Percentiles rank a stretch among this genome's conserved stretches.
phyloP scores from a whole-genome alignment of 2,329 filamentous ascomycete species.

The Penicillium palitans region DNA sequence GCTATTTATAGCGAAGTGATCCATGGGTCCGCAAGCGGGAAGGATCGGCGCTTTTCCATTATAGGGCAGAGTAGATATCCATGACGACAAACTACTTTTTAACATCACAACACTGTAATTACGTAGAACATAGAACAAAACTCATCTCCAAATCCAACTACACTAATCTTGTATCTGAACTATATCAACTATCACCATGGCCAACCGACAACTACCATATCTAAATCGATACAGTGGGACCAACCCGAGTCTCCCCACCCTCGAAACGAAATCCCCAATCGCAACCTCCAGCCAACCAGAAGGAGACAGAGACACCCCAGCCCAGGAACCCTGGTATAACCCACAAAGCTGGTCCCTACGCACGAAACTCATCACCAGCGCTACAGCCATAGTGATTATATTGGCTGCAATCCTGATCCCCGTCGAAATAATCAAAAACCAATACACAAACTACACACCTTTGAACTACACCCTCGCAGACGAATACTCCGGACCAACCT shows the following conservation, averaged over 20 bases:
- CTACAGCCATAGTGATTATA: slow-evolving; percentile 45
- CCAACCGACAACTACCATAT: slow-evolving; percentile 18
- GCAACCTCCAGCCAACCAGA: slow-evolving; percentile 15
- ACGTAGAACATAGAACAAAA: background rate
- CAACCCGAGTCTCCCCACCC: slow-evolving; percentile 21
- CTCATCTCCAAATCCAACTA: background rate
- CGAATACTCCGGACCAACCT: slow-evolving; percentile 43
- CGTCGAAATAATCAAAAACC: slow-evolving; percentile 40
- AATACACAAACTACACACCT: slow-evolving; percentile 47
- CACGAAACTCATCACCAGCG: slow-evolving; percentile 49
- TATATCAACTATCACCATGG: slow-evolving; percentile 11
- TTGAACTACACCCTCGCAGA: slow-evolving; percentile 46
- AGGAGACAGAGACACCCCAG: slow-evolving; percentile 5
- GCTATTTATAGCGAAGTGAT: background rate
- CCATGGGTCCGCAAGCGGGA: background rate
- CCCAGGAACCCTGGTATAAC: slow-evolving; percentile 44
- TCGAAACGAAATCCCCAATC: slow-evolving; percentile 21
- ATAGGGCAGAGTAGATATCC: background rate
- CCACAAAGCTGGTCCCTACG: slow-evolving; percentile 56
- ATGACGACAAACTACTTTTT: slow-evolving; percentile 6
- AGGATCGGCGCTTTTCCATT: slow-evolving; percentile 1
- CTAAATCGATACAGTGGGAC: slow-evolving; percentile 24
- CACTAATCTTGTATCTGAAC: background rate
- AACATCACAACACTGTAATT: background rate
- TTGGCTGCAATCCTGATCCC: slow-evolving; percentile 52